These are phyloP conservation scores for Blastomyces emzantsi DNA, from an alignment of 2,329 filamentous ascomycete genomes.

Conservation along the genomic window DNA sequence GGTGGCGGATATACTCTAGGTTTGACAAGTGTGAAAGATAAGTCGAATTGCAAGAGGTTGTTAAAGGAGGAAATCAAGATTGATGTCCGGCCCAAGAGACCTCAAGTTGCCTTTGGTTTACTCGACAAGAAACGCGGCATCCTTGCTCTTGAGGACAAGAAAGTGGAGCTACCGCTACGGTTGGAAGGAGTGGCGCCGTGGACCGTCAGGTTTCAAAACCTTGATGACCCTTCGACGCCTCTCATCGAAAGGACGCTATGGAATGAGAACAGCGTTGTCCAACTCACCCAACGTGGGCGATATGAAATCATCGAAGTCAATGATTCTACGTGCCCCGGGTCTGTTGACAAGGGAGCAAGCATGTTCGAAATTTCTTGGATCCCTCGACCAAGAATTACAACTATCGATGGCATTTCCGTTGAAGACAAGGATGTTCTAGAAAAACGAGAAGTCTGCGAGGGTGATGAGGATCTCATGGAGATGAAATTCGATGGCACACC, in stretches of 20 bases:
- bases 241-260: slow-evolving; percentile 42
- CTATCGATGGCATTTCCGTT: slow-evolving; percentile 43
- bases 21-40: slow-evolving; percentile 77
- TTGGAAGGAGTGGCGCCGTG: slow-evolving; percentile 81
- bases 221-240: slow-evolving; percentile 43
- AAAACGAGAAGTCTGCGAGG: slow-evolving; percentile 84
- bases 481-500: slow-evolving; percentile 69
- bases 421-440: slow-evolving; percentile 49
- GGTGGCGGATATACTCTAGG: slow-evolving; percentile 88
- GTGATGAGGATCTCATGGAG: slow-evolving; percentile 83
- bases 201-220: slow-evolving; percentile 66
- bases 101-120: slow-evolving; percentile 74
- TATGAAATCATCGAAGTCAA: slow-evolving; percentile 72
- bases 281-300: slow-evolving; percentile 57
- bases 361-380: slow-evolving; percentile 80
- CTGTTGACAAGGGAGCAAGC: slow-evolving; percentile 63
- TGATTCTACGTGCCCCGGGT: slow-evolving; percentile 74
- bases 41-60: slow-evolving; percentile 74
- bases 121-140: slow-evolving; percentile 70
- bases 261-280: slow-evolving; percentile 59
- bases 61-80: slow-evolving; percentile 80
- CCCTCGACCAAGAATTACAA: slow-evolving; percentile 62
- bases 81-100: slow-evolving; percentile 76
- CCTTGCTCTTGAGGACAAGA: slow-evolving; percentile 66
- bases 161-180: slow-evolving; percentile 67